phyloP scores from a whole-genome alignment of 495 filamentous ascomycete species.

The Penicillium chermesinum region DNA sequence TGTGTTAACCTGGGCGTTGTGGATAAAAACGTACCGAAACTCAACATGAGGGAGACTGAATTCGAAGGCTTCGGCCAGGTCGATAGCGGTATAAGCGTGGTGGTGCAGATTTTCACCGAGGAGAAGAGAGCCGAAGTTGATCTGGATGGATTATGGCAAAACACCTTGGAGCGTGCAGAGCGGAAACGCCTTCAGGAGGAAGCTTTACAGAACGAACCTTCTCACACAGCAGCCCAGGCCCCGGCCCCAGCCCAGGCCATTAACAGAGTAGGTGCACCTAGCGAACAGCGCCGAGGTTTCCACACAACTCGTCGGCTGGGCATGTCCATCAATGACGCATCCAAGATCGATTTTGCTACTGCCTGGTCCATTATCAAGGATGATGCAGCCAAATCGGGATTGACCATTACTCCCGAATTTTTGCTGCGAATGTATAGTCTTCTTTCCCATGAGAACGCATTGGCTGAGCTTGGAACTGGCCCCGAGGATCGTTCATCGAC shows the following conservation, averaged over 20 bases:
- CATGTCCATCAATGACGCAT: constrained; percentile 1
- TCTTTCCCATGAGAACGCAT: constrained; percentile 25
- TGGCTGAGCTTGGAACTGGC: constrained; percentile 35
- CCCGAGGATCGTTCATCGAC: constrained; percentile 41
- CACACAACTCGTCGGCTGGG: constrained; percentile 16
- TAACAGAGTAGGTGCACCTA: constrained; percentile 14
- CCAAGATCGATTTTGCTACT: neutral
- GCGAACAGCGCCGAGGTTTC: constrained; percentile 17
- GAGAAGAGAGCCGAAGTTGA: constrained; percentile 77
- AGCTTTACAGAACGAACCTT: neutral
- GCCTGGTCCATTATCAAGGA: neutral
- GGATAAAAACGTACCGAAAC: constrained; percentile 41
- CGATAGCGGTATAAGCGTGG: constrained; percentile 55
- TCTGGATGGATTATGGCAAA: constrained; percentile 75
- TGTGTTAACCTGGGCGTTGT: constrained; percentile 83
- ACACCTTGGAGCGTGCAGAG: constrained; percentile 40
- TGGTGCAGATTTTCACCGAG: constrained; percentile 88
- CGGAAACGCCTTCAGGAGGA: constrained; percentile 28
- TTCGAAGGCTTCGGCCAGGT: constrained; percentile 72
- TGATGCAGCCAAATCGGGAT: neutral
- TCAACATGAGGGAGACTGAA: constrained; percentile 31
- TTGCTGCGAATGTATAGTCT: constrained; percentile 34
- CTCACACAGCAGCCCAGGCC: constrained; percentile 9
- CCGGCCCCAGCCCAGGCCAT: constrained; percentile 17
- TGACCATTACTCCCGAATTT: constrained; percentile 13